phyloP scores from a whole-genome alignment of 257 asterid genomes.

The Solanum infundibuliforme region DNA sequence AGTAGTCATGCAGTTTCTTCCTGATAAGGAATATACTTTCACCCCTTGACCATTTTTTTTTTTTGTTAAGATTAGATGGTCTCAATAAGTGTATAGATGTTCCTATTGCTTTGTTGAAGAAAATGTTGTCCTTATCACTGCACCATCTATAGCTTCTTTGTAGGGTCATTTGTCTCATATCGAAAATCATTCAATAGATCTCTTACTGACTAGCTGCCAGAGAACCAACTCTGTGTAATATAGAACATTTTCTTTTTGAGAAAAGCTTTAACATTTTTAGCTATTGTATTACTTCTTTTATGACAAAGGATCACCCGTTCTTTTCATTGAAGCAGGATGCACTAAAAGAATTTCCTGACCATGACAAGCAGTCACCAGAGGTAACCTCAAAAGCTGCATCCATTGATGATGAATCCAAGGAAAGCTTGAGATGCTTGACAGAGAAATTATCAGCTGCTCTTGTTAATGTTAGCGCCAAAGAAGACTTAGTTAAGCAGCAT shows the following conservation, averaged over 20 bases:
- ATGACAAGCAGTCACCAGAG: slow-evolving; percentile 34
- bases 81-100: background rate
- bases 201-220: background rate
- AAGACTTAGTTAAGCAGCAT: slow-evolving; percentile 78
- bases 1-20: background rate
- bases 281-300: background rate
- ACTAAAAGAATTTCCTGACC: slow-evolving; percentile 32
- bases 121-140: background rate
- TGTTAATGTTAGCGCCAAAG: slow-evolving; percentile 63
- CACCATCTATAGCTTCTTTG: background rate
- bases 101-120: background rate
- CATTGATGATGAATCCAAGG: slow-evolving; percentile 32
- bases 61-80: background rate
- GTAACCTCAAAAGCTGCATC: slow-evolving; percentile 25
- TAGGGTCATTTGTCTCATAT: background rate
- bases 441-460: slow-evolving; percentile 72
- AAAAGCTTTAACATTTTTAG: background rate
- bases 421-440: slow-evolving; percentile 33
- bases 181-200: background rate
- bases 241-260: background rate
- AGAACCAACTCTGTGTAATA: background rate
- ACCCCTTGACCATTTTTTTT: background rate
- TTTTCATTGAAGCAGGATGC: slow-evolving; percentile 29
- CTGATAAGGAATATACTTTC: background rate
- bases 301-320: background rate